Evolutionary conservation across 169 alveolate species (phyloP), one percentile per base, ranked within the genome.

Genomic region (Plasmodium malariae): DNA sequence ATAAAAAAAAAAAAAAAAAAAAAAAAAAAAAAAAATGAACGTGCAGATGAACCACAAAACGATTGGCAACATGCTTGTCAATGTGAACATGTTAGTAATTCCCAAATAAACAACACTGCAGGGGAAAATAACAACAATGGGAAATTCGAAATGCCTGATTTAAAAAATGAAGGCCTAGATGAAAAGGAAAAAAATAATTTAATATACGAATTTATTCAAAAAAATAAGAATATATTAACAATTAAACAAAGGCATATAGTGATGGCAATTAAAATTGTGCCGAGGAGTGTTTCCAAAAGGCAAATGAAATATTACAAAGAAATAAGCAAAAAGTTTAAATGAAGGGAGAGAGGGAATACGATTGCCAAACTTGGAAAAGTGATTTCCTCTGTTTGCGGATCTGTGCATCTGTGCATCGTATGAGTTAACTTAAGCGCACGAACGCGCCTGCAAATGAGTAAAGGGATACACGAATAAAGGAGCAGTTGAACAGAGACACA

Each of bases 301-400:
- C 88, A 87, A 48, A 69, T 74, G 62, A 67, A 49, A 17, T 74
- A 87, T 45, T 87, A 74, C 45, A 87, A 87, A 54, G 83, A 74
- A 43, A 74, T 74, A 68, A 68, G 92, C 55, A 74, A 74, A 71
- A 87, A 67, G 69, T 87, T 87, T 26, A 87, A 87, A 63, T 87
- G 12, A 63, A 5, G n/a, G n/a, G n/a, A n/a, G n/a, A n/a, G n/a
- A n/a, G n/a, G n/a, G n/a, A n/a, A n/a, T n/a, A n/a, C n/a, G n/a
- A n/a, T n/a, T n/a, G n/a, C n/a, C n/a, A n/a, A n/a, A n/a, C n/a
- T n/a, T n/a, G n/a, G n/a, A n/a, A n/a, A n/a, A n/a, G n/a, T n/a
- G n/a, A n/a, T n/a, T n/a, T n/a, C n/a, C n/a, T n/a, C n/a, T n/a
- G n/a, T n/a, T n/a, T n/a, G n/a, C n/a, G n/a, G n/a, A n/a, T n/a